phyloP scores from a whole-genome alignment of 1,139 yeast species.

The Spathaspora sp. region DNA sequence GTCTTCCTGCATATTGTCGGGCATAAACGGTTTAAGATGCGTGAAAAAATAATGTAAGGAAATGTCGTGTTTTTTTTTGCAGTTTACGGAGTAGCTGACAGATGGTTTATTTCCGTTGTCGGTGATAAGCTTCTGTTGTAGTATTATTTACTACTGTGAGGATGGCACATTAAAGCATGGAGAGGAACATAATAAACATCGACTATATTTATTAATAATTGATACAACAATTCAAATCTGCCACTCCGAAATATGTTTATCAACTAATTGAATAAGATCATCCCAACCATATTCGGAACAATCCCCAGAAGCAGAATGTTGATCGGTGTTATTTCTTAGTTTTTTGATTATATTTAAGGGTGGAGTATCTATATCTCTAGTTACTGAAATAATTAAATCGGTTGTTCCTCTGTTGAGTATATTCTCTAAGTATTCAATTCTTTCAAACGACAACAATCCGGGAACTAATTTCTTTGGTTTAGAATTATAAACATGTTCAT shows the following conservation, averaged over 20 bases:
- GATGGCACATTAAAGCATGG: no score
- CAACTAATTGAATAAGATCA: background rate
- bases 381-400: background rate
- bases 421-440: background rate
- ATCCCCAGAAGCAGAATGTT: background rate
- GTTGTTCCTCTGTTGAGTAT: background rate
- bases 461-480: background rate
- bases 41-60: background rate
- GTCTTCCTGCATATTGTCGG: background rate
- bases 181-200: background rate
- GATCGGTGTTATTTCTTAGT: background rate
- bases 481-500: background rate
- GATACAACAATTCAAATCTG: no score
- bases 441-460: background rate
- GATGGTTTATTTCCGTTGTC: no score
- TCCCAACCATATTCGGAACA: background rate
- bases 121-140: no score
- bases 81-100: no score
- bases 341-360: background rate
- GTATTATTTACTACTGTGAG: no score
- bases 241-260: background rate
- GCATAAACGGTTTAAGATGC: background rate
- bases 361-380: background rate
- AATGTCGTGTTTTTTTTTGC: background rate
- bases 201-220: background rate